Evolutionary conservation across 805 yeast genomes (phyloP), one percentile per base, ranked within the genome.

Genomic region (Isabelozyma gotoi): DNA sequence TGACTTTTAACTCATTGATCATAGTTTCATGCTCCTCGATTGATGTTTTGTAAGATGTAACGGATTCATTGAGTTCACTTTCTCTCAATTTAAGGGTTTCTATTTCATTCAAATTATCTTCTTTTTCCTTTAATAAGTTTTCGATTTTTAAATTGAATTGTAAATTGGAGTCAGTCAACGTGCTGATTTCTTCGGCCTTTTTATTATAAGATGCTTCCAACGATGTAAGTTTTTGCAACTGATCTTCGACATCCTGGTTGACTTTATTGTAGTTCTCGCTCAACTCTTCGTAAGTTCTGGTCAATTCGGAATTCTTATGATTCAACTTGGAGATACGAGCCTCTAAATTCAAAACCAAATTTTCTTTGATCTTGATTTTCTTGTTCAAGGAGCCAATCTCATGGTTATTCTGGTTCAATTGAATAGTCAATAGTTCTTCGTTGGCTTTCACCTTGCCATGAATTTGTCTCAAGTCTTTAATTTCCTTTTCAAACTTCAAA

Each of bases 301-400:
- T 35, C 12, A 44, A 33, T n/a, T 38, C 32, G 5, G 34, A 33
- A 16, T 47, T 14, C 12, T 42, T 38, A 5, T 43, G 31, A 16
- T 42, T 40, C 33, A 51, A 46, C 27, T 33, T 35, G n/a, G 15
- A 11, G 16, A 35, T 19, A 32, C 41, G 45, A 7, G 24, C 34
- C 15, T 51, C 50, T 36, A 48, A 35, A 6, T 38, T 38, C n/a
- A 21, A 39, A 2, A 46, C 19, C 1, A 12, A 17, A 19, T 33
- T 44, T 17, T 49, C 52, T 41, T 54, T 56, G 11, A 50, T 46
- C 40, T 51, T 56, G 19, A 48, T 49, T 38, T 43, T 56, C 44
- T 62, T 62, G n/a, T 56, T 58, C 10, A 55, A 39, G 14, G 60
- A 57, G 14, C 57, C 62, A 41, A 61, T 47, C 38, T 62, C 71